These are phyloP conservation scores for Hibiscus trionum DNA, from an alignment of 345 rosid genomes.

Conservation along the genomic window DNA sequence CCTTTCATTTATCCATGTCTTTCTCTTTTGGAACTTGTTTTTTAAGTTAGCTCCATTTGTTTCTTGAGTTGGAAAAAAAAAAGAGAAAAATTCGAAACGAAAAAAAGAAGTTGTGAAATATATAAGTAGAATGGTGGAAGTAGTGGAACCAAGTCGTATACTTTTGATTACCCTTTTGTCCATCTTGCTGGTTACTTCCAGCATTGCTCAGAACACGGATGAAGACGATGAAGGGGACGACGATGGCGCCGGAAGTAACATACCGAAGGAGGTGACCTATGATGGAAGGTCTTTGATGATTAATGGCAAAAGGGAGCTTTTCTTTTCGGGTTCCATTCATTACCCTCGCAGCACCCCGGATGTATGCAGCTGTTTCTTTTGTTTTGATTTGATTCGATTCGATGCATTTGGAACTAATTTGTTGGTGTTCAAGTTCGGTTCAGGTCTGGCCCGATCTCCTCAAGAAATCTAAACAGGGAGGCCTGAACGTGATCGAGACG, in stretches of 20 bases:
- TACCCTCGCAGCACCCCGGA: constrained; percentile 61
- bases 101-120: background rate
- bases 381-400: background rate
- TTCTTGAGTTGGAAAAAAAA: background rate
- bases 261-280: constrained; percentile 23
- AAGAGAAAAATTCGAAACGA: background rate
- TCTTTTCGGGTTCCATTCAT: constrained; percentile 63
- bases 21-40: constrained; percentile 11
- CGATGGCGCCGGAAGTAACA: background rate
- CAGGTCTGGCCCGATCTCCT: constrained; percentile 53
- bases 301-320: constrained; percentile 47
- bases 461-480: constrained; percentile 45
- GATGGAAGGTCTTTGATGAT: constrained; percentile 47
- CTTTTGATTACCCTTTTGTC: constrained; percentile 11
- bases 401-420: constrained; percentile 2
- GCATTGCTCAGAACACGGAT: background rate
- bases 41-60: constrained; percentile 5
- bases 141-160: background rate
- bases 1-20: constrained; percentile 1
- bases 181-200: constrained; percentile 13
- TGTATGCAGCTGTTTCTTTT: constrained; percentile 15
- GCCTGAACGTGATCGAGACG: constrained; percentile 51
- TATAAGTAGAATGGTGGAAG: background rate
- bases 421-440: constrained; percentile 10
- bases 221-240: background rate